Evolutionary conservation across 805 yeast genomes (phyloP).

Genomic region (Tetrapisispora namnaoensis): DNA sequence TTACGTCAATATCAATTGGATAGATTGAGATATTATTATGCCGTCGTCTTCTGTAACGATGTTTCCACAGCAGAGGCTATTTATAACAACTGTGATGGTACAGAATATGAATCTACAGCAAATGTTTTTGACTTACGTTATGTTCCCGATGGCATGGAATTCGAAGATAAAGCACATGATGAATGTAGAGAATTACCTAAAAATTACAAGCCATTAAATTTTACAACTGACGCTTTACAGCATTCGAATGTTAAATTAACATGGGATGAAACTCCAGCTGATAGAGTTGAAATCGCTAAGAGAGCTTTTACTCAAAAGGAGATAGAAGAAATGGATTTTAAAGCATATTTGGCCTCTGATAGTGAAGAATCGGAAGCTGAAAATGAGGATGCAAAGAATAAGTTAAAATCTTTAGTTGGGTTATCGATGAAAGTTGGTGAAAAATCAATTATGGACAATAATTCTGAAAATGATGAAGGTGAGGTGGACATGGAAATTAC

Average conservation of each 20-base stretch:
- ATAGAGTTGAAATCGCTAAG: conserved; percentile 63
- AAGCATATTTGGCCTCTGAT: conserved; percentile 83
- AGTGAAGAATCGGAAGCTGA: conserved; percentile 47
- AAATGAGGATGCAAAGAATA: conserved; percentile 36
- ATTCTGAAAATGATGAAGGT: conserved; percentile 38
- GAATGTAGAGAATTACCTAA: conserved; percentile 61
- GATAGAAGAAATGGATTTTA: conserved; percentile 80
- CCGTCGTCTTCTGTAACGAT: conserved; percentile 76
- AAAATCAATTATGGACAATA: conserved; percentile 33
- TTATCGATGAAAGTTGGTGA: conserved; percentile 30
- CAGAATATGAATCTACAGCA: conserved; percentile 93
- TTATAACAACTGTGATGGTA: conserved; percentile 83
- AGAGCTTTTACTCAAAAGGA: conserved; percentile 83
- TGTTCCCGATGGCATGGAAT: conserved; percentile 86
- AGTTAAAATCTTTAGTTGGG: conserved; percentile 52
- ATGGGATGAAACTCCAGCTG: conserved; percentile 98
- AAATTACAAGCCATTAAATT: conserved; percentile 66
- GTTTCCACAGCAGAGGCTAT: conserved; percentile 61
- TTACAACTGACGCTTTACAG: conserved; percentile 91
- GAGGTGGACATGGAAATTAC: conserved; percentile 92
- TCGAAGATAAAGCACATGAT: conserved; percentile 71
- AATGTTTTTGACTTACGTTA: conserved; percentile 87
- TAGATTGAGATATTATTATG: conserved; percentile 86
- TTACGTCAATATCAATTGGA: conserved; percentile 87
- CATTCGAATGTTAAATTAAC: conserved; percentile 93